Evolutionary conservation across 1,284 basidiomycete genomes (phyloP), one percentile per base, ranked within the genome.

Genomic region (Inonotus hispidus): DNA sequence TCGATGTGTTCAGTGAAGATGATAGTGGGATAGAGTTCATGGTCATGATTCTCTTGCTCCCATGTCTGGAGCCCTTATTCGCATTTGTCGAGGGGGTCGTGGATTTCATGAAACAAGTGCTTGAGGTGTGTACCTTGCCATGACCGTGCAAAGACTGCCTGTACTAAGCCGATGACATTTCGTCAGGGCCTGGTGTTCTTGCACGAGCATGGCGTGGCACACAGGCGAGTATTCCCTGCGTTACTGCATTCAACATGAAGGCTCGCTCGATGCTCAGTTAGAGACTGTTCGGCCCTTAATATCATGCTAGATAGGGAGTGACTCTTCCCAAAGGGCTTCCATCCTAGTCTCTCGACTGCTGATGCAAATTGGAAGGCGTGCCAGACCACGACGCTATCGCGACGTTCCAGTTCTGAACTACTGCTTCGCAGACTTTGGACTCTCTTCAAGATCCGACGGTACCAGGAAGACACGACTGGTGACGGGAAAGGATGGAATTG

Each of bases 341-440:
- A 46, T 53, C 52, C 52, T 21, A 19, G 8, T 35, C 3, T 37
- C 2, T 19, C 37, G 7, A 23, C n/a, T 29, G 25, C 21, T 13
- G 52, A 53, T n/a, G 37, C 29, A 14, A 13, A 23, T 7, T n/a
- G 52, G 52, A 35, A 49, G 11, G 46, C 13, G 32, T 21, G 39
- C 52, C 25, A 39, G 32, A 10, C 52, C 52, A 16, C 37, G 29
- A 7, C 52, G 52, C 16, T 10, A 27, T 11, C 52, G 52, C 5
- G 16, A 39, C 35, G n/a, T 23, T n/a, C 19, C 27, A 6, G 32
- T 25, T 11, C 14, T 53, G 16, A 62, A 58, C 6, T 72, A 72
- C 62, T 71, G 64, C 59, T 70, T 71, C 61, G 46, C 50, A 7
- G 63, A 64, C 37, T 65, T 63, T 47, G 63, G 63, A 10, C 27